These are phyloP conservation scores for Senna tora DNA, from an alignment of 306 rosid species.

Conservation along the genomic window DNA sequence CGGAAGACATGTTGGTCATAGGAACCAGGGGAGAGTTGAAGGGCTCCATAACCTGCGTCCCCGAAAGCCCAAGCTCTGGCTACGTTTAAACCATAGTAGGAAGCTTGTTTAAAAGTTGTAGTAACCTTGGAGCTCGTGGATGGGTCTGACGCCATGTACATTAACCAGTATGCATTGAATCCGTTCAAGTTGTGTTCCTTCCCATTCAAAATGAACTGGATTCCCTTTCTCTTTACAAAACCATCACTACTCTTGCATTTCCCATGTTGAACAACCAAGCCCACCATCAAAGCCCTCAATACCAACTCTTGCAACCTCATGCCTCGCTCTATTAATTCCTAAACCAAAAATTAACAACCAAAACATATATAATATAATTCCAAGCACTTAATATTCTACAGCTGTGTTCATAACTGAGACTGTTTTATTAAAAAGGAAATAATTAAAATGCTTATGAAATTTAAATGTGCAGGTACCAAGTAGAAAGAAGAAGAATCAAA, in stretches of 20 bases:
- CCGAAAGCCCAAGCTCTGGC: constrained; percentile 50
- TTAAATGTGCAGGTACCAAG: no score
- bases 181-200: constrained; percentile 51
- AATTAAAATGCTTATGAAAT: no score
- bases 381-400: no score
- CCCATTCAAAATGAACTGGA: constrained; percentile 44
- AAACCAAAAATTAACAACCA: no score
- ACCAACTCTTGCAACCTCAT: constrained; percentile 30
- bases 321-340: not conserved
- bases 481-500: not conserved
- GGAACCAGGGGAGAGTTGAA: constrained; percentile 47
- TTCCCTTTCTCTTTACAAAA: constrained; percentile 46
- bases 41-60: constrained; percentile 41
- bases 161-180: constrained; percentile 63
- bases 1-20: constrained; percentile 40
- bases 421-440: no score
- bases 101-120: constrained; percentile 39
- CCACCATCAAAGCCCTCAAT: constrained; percentile 1
- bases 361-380: no score
- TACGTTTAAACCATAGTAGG: constrained; percentile 43
- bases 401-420: no score
- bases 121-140: constrained; percentile 50
- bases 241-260: not conserved
- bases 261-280: constrained; percentile 30
- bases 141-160: constrained; percentile 55